Conservation (phyloP, 169 alveolate genomes). For the Eimeria brunetti region DNA sequence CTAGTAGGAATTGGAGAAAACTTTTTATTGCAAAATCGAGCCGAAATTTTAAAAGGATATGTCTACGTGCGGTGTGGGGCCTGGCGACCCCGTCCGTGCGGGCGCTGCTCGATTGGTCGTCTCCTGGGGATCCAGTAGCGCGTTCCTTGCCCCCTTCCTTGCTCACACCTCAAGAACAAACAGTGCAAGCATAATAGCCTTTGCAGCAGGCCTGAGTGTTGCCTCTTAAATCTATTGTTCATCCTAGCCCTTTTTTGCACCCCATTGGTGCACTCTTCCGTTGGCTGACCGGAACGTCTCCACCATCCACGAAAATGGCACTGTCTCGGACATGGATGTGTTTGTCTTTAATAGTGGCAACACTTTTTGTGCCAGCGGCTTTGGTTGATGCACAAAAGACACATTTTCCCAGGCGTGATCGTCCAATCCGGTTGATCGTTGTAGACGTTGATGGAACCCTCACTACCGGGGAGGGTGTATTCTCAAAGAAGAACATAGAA, state of each 20-base stretch:
- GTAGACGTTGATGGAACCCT: constrained; percentile 60
- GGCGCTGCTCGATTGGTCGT: not conserved
- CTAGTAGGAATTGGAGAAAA: not conserved
- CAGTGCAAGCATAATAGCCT: not conserved
- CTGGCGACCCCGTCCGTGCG: not conserved
- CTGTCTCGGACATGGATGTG: not conserved
- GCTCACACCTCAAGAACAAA: not conserved
- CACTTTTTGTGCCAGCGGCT: not conserved
- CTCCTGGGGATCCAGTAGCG: not conserved
- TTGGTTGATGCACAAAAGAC: not conserved
- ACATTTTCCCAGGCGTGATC: not conserved
- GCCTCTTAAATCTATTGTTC: not conserved
- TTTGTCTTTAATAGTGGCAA: not conserved
- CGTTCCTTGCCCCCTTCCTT: not conserved
- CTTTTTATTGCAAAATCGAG: not conserved
- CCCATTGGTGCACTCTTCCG: not conserved
- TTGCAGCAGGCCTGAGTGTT: not conserved
- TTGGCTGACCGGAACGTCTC: not conserved
- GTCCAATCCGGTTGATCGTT: constrained; percentile 47
- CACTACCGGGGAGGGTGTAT: not conserved
- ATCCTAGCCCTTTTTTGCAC: not conserved
- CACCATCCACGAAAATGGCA: not conserved
- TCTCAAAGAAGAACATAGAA: constrained; percentile 3
- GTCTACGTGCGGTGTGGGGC: not conserved
- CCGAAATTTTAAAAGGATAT: not conserved